Evolutionary conservation across 2,329 filamentous ascomycete species (phyloP).

Genomic region (Exophiala sideris): DNA sequence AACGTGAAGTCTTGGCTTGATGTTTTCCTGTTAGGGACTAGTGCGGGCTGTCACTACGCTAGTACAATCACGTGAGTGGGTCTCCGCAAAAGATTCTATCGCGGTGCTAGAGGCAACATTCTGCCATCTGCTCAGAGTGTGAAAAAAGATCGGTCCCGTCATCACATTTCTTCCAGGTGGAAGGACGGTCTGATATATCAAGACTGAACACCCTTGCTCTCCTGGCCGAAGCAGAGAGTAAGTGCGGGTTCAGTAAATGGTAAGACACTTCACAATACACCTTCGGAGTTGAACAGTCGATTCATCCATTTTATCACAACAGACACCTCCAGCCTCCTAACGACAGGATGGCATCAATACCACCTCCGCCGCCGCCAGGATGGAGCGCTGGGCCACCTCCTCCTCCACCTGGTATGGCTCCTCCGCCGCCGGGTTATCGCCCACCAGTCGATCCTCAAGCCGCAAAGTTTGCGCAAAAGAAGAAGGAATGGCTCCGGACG

Average conservation of each 20-base stretch:
- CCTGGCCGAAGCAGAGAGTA: slow-evolving; percentile 12
- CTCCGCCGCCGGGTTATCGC: slow-evolving; percentile 81
- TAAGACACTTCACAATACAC: slow-evolving; percentile 22
- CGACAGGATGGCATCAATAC: slow-evolving; percentile 56
- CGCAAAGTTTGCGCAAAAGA: slow-evolving; percentile 97
- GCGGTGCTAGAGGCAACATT: neutral
- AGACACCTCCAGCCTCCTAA: slow-evolving; percentile 14
- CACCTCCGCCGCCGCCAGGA: slow-evolving; percentile 66
- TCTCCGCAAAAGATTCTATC: slow-evolving; percentile 2
- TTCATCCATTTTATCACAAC: slow-evolving; percentile 25
- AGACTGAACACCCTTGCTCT: slow-evolving; percentile 4
- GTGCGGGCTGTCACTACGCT: neutral
- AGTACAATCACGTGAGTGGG: slow-evolving; percentile 3
- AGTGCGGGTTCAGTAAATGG: slow-evolving; percentile 19
- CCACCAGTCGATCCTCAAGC: slow-evolving; percentile 77
- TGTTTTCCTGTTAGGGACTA: neutral
- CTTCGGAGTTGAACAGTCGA: slow-evolving; percentile 6
- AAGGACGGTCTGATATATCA: slow-evolving; percentile 3
- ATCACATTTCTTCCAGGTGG: neutral
- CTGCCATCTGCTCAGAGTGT: neutral
- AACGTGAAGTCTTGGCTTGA: slow-evolving; percentile 13
- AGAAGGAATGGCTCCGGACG: slow-evolving; percentile 93
- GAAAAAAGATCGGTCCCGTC: neutral
- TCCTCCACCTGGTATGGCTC: slow-evolving; percentile 56
- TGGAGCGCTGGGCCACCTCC: slow-evolving; percentile 55